phyloP scores from a whole-genome alignment of 179 eudicot genomes.

The Silene coronaria region DNA sequence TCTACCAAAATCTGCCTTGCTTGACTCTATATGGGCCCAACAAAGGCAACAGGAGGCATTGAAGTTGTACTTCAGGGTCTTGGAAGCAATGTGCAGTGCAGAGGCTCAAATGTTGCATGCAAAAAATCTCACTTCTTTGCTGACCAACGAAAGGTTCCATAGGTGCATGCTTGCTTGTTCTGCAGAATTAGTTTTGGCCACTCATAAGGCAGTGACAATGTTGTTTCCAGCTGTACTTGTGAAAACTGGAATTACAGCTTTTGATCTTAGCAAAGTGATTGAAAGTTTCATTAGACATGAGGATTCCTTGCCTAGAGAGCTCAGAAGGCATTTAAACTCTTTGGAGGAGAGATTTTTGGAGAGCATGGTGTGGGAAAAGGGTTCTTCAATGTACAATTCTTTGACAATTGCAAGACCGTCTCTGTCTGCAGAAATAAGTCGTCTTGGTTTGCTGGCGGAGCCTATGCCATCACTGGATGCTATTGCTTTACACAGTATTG shows the following conservation, averaged over 20 bases:
- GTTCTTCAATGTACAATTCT: slow-evolving; percentile 97
- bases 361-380: slow-evolving; percentile 99
- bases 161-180: slow-evolving; percentile 99
- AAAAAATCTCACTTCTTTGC: slow-evolving; percentile 70
- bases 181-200: slow-evolving; percentile 94
- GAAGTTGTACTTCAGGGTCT: slow-evolving; percentile 80
- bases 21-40: slow-evolving; percentile 91
- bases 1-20: slow-evolving; percentile 62
- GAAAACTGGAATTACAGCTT: slow-evolving; percentile 94
- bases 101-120: slow-evolving; percentile 67
- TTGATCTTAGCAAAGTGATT: slow-evolving; percentile 98
- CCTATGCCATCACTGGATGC: slow-evolving; percentile 98
- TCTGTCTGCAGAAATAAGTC: slow-evolving; percentile 66
- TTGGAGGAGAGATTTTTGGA: slow-evolving; percentile 89
- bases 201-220: slow-evolving; percentile 93
- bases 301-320: slow-evolving; percentile 87
- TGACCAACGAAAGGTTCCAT: slow-evolving; percentile 93
- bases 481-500: slow-evolving; percentile 62
- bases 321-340: slow-evolving; percentile 83
- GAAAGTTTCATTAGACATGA: slow-evolving; percentile 96
- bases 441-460: slow-evolving; percentile 79
- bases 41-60: slow-evolving; percentile 78
- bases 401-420: slow-evolving; percentile 72
- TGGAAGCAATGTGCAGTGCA: slow-evolving; percentile 84
- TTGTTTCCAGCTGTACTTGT: slow-evolving; percentile 93